Conservation (phyloP, 2,329 filamentous ascomycete species). For the Hymenoscyphus repandus region DNA sequence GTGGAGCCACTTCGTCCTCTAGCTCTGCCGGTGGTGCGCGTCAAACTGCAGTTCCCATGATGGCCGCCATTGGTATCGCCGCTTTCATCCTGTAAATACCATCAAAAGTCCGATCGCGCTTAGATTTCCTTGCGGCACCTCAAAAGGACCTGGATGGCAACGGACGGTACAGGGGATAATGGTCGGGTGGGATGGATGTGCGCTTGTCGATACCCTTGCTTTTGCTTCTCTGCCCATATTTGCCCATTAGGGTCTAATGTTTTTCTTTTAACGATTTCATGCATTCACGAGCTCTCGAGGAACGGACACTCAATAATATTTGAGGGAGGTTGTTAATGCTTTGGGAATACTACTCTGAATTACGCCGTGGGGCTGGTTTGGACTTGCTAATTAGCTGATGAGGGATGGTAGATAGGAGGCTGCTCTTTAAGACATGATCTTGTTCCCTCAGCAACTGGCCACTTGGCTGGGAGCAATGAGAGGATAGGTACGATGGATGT, state of each 20-base stretch:
- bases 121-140: slow-evolving; percentile 16
- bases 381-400: neutral
- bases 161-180: slow-evolving; percentile 7
- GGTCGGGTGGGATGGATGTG: slow-evolving; percentile 11
- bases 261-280: slow-evolving; percentile 18
- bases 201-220: slow-evolving; percentile 23
- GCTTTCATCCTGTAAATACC: slow-evolving; percentile 28
- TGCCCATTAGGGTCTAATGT: slow-evolving; percentile 10
- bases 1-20: slow-evolving; percentile 6
- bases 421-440: too few relatives aligned
- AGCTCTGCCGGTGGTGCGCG: slow-evolving; percentile 20
- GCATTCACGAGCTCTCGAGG: slow-evolving; percentile 4
- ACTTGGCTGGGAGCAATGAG: too few relatives aligned
- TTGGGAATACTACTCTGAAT: neutral
- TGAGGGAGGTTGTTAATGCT: slow-evolving; percentile 2
- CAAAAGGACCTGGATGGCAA: slow-evolving; percentile 6
- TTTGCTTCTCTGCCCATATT: slow-evolving; percentile 26
- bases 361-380: neutral
- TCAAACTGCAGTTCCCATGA: slow-evolving; percentile 25
- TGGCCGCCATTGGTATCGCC: slow-evolving; percentile 28
- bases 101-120: slow-evolving; percentile 2
- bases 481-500: too few relatives aligned
- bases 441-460: too few relatives aligned
- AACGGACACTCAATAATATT: neutral
- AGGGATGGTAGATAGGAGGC: neutral